Evolutionary conservation across 73 alveolate genomes (phyloP), one percentile per base, ranked within the genome.

Genomic region (Diophrys appendiculata): DNA sequence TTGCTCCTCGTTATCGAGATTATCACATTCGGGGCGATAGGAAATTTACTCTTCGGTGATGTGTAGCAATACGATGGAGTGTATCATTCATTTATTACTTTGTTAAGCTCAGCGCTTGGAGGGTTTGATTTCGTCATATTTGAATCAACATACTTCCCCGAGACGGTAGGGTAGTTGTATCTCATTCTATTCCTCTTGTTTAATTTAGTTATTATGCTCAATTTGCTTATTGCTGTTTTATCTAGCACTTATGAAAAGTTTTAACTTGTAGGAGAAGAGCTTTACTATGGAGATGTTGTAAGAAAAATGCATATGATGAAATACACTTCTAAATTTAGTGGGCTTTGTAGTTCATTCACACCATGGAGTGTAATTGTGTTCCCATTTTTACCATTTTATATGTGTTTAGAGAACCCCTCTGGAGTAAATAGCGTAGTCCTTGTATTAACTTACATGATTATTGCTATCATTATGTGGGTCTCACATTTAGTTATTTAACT

Each of bases 201-300:
- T 28, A 67, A 67, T 31, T 25, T 67, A 29, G 53, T 67, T 14
- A 25, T 67, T 5, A 18, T 67, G 35, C 54, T 67, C 43, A 67
- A 67, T 28, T 54, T 67, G 54, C 54, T 67, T 22, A 67, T 67
- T 28, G 75, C 75, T 67, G 53, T 67, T 3, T 54, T 67, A 5
- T 67, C 75, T 1, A 23, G 54, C 3, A 67, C 75, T 24, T 67
- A 67, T 67, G 31, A 67, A 2, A 25, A 29, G 3, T 28, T 67
- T 18, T 43, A 43, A 18, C 5, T 18, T 5, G 18, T 43, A 11
- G 60, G 60, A 43, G 60, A 43, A 43, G 60, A 43, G 18, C 18
- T 43, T 5, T 43, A 43, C 60, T 43, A 43, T 43, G 60, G 60
- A 18, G 60, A 43, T 18, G 18, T 43, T 43, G 60, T 43, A 43